Conservation (phyloP, 2,329 filamentous ascomycete genomes). For the Furcasterigmium sp. region DNA sequence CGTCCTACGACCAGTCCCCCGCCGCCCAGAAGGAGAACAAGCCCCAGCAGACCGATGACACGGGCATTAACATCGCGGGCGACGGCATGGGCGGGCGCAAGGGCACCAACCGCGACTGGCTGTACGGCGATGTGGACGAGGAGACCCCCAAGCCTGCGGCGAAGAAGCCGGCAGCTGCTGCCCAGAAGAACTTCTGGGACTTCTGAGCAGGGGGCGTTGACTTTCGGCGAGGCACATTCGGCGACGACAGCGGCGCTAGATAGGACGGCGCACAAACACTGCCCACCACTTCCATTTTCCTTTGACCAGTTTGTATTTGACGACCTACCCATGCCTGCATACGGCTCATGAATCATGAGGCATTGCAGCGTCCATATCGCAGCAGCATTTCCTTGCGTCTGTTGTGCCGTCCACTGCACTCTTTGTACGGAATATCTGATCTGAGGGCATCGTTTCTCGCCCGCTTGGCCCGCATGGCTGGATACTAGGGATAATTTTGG, state of each 20-base stretch:
- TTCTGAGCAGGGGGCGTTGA: slow-evolving; percentile 36
- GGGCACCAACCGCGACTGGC: slow-evolving; percentile 51
- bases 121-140: slow-evolving; percentile 48
- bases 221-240: slow-evolving; percentile 7
- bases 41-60: slow-evolving; percentile 21
- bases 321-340: slow-evolving; percentile 18
- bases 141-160: slow-evolving; percentile 26
- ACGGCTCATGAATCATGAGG: slow-evolving; percentile 27
- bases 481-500: background rate
- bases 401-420: background rate
- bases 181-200: slow-evolving; percentile 42
- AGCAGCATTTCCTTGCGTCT: background rate
- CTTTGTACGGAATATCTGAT: background rate
- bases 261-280: background rate
- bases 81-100: slow-evolving; percentile 63
- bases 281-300: slow-evolving; percentile 3
- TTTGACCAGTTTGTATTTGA: slow-evolving; percentile 3
- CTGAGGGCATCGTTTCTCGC: background rate
- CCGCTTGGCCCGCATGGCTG: background rate
- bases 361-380: background rate
- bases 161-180: slow-evolving; percentile 27
- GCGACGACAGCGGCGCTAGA: background rate
- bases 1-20: slow-evolving; percentile 49
- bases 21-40: slow-evolving; percentile 46
- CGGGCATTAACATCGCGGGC: slow-evolving; percentile 44